phyloP scores from a whole-genome alignment of 2,329 filamentous ascomycete genomes.

The Blastomyces silverae region DNA sequence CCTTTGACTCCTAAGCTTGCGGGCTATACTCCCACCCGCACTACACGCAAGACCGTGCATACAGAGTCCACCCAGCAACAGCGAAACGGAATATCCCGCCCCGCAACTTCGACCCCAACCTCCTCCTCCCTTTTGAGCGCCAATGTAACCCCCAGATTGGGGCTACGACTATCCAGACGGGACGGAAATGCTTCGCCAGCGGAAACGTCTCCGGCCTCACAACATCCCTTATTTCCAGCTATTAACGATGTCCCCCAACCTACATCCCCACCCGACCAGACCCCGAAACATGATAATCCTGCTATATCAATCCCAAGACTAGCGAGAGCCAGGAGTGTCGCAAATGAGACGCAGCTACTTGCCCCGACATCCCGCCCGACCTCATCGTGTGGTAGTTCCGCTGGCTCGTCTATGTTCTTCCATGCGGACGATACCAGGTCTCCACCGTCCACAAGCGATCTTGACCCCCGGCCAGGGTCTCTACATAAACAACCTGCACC shows the following conservation, averaged over 20 bases:
- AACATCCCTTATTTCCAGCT: slow-evolving; percentile 25
- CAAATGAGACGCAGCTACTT: slow-evolving; percentile 31
- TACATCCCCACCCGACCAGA: slow-evolving; percentile 19
- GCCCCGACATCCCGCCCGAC: slow-evolving; percentile 28
- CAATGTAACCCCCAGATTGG: slow-evolving; percentile 74
- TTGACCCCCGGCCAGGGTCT: slow-evolving; percentile 26
- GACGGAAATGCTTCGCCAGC: slow-evolving; percentile 64
- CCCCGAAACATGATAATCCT: slow-evolving; percentile 28
- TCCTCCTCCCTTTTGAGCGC: slow-evolving; percentile 53
- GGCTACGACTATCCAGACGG: slow-evolving; percentile 62
- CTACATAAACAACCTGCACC: slow-evolving; percentile 22
- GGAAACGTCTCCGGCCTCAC: slow-evolving; percentile 39
- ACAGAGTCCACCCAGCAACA: slow-evolving; percentile 30
- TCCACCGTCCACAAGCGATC: slow-evolving; percentile 35
- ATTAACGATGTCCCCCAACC: slow-evolving; percentile 14
- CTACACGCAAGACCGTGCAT: slow-evolving; percentile 31
- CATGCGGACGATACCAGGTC: slow-evolving; percentile 72
- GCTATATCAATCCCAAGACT: slow-evolving; percentile 30
- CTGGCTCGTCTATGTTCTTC: slow-evolving; percentile 66
- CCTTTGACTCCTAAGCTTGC: slow-evolving; percentile 57
- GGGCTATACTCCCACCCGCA: slow-evolving; percentile 27
- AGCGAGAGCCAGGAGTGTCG: slow-evolving; percentile 35
- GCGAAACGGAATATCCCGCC: slow-evolving; percentile 30
- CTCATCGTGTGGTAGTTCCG: slow-evolving; percentile 33
- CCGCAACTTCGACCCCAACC: slow-evolving; percentile 50